Conservation (phyloP, 75 land plant genomes). For the Picea sitchensis region DNA sequence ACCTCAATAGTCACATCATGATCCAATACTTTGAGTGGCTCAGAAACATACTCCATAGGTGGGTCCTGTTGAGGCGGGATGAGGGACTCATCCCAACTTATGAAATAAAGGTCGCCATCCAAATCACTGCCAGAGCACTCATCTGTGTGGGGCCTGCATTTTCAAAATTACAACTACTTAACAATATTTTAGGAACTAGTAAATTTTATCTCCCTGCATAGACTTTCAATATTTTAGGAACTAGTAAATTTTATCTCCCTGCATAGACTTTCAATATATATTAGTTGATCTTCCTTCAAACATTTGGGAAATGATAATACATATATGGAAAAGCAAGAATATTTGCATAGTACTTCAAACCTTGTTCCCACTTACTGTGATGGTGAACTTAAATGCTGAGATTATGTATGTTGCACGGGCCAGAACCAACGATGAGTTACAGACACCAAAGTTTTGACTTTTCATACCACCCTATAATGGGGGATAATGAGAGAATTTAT, state of each 20-base stretch:
- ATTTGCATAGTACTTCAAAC: no score
- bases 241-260: background rate
- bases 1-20: conserved; percentile 85
- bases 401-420: no score
- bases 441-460: no score
- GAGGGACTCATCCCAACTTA: conserved; percentile 76
- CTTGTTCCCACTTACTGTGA: no score
- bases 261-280: no score
- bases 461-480: no score
- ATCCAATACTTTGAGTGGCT: conserved; percentile 50
- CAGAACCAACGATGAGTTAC: no score
- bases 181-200: background rate
- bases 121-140: conserved; percentile 98
- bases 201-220: background rate
- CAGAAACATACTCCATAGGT: conserved; percentile 77
- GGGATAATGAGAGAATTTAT: no score
- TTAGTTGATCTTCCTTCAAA: no score
- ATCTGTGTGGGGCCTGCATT: conserved; percentile 86
- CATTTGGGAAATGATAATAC: no score
- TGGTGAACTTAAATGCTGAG: no score
- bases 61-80: conserved; percentile 42
- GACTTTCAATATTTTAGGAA: background rate
- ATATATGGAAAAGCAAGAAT: no score
- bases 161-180: background rate
- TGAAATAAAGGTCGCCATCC: conserved; percentile 86